These are phyloP conservation scores for Sclerotinia borealis DNA, from an alignment of 2,329 filamentous ascomycete species.

Conservation along the genomic window DNA sequence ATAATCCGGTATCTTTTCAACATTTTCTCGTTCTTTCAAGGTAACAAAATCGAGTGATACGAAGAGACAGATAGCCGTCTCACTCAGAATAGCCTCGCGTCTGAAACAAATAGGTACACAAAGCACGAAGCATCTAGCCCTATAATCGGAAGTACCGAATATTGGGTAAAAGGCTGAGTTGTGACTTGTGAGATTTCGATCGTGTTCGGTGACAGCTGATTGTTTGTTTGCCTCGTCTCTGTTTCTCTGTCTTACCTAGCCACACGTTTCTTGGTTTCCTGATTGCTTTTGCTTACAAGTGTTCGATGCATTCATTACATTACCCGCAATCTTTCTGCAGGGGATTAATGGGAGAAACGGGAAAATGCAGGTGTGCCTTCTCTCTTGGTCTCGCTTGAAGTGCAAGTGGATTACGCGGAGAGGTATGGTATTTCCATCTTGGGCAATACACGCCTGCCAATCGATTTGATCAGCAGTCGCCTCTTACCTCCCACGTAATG, in stretches of 20 bases:
- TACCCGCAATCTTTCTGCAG: neutral
- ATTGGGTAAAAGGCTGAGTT: neutral
- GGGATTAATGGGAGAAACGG: neutral
- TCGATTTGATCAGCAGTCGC: slow-evolving; percentile 4
- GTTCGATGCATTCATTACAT: neutral
- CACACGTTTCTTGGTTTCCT: neutral
- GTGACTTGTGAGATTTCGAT: neutral
- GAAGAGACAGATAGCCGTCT: neutral
- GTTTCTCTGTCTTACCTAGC: neutral
- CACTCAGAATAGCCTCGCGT: neutral
- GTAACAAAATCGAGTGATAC: neutral
- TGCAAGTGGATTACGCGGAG: neutral
- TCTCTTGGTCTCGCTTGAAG: neutral
- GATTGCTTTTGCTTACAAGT: neutral
- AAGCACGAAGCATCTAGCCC: neutral
- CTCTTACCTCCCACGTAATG: neutral
- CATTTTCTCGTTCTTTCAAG: neutral
- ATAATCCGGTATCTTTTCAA: neutral
- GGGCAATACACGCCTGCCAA: neutral
- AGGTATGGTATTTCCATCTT: neutral
- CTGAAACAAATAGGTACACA: neutral
- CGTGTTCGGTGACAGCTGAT: neutral
- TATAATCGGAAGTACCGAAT: slow-evolving; percentile 1
- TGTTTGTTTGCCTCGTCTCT: neutral
- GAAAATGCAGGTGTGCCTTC: neutral